Base-by-base conservation (phyloP, 768 basidiomycete genomes). In the Trametes maxima region DNA sequence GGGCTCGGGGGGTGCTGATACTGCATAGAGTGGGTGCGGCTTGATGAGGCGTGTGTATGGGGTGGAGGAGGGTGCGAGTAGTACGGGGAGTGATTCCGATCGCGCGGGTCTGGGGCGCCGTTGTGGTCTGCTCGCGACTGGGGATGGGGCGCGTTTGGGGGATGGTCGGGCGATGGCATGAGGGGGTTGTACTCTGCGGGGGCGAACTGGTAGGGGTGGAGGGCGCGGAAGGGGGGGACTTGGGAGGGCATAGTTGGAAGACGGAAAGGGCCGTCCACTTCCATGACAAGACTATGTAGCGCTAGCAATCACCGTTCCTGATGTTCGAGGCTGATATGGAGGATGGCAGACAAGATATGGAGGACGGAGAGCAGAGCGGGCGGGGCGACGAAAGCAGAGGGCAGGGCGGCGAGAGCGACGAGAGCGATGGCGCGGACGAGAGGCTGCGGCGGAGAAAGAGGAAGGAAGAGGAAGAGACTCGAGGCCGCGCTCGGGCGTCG, bases 71-170 rank as follows among this genome's bases (percentile, higher is more conserved):
- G 64, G 25, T 57, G 68, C 67, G 62, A 69, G 54, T 66, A 57
- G 46, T 53, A 59, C 24, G 44, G 24, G 57, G 59, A 71, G 67
- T 77, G 73, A 66, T 71, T 63, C 65, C 72, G 70, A 74, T 77
- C 72, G 73, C 65, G 65, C 53, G 60, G 64, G 56, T 69, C 54
- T 44, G 45, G 35, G 55, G 55, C 24, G 59, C 1, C 6, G 54
- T 40, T 25, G 67, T 64, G 54, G 47, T 55, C 49, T 56, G 63
- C 10, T 56, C 43, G 40, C 42, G 57, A 21, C 49, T 50, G 35
- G 46, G 51, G 53, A 22, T 48, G 50, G 39, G 66, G 63, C 53
- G 57, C 52, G 58, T 59, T 57, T 45, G 58, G 56, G 21, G 57
- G 60, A 22, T 65, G 64, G 63, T 65, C 56, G n/a, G 55, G 58